Base-by-base conservation (phyloP, 257 asterid species). In the Dorcoceras hygrometricum region DNA sequence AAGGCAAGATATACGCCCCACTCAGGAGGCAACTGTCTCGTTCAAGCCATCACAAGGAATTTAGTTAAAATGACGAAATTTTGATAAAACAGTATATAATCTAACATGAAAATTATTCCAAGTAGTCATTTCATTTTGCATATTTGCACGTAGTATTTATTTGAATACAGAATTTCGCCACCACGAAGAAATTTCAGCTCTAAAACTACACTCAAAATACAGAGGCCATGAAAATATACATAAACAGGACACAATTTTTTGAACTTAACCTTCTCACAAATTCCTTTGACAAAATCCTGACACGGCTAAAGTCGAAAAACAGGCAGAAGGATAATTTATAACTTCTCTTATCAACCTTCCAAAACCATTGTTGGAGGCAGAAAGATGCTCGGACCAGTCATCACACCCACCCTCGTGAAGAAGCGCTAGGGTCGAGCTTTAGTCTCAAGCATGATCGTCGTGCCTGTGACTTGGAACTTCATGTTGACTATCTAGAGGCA, bases 401-500 rank as follows among this genome's bases (percentile, higher is more conserved):
- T n/a, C 65, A 70, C 75, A 5, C 65, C 66, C 76, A 62, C 71
- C 57, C 67, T 69, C 57, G 66, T 62, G 53, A 66, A 58, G 53
- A 66, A 58, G 68, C 23, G 71, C 43, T 68, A 67, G 60, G 39
- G 77, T 67, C 66, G 71, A 67, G 43, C 63, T 55, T 56, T 77
- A 54, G 20, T 71, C 62, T 83, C 77, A 83, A 78, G 95, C 93
- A 75, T 50, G 93, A 48, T 79, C 87, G 0, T 76, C 92, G 11
- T 76, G 66, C 9, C 46, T 63, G 31, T 90, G 97, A 79, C 75
- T 83, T 67, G 71, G 91, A 19, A 89, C 89, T 65, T 87, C 95
- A 66, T 63, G 76, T 78, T 90, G 97, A 66, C 88, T 79, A 86
- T 88, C 95, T 46, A 90, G 83, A 31, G 97, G 97, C 96, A 90